Conservation (phyloP, 257 asterid genomes). For the Ilex aquifolium region DNA sequence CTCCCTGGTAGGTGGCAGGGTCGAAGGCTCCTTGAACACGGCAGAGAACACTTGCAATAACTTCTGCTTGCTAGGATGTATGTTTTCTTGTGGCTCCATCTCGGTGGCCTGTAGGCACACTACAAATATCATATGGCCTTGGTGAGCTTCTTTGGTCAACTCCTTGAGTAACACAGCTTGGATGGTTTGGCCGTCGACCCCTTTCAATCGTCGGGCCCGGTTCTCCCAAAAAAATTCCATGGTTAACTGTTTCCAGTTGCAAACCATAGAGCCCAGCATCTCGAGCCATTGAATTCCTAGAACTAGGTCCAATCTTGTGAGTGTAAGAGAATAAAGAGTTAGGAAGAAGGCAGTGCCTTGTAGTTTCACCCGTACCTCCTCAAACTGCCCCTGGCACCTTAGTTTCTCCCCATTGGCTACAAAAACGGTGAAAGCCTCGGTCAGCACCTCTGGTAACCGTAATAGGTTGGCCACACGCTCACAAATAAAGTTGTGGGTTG, state of each 20-base stretch:
- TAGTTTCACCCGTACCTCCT: background rate
- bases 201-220: background rate
- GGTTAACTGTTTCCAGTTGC: background rate
- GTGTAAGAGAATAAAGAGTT: background rate
- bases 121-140: background rate
- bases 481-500: background rate
- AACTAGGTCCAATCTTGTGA: background rate
- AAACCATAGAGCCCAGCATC: background rate
- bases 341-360: background rate
- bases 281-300: background rate
- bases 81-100: background rate
- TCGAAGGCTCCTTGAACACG: background rate
- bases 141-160: background rate
- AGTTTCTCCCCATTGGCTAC: background rate
- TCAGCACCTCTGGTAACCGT: background rate
- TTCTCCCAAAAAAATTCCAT: background rate
- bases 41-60: background rate
- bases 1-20: background rate
- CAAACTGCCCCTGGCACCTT: background rate
- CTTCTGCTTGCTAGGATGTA: no score
- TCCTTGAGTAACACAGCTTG: background rate
- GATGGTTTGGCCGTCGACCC: background rate
- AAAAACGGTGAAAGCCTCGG: background rate
- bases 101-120: background rate
- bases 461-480: background rate